Conservation (phyloP, 805 yeast genomes). For the Schizosaccharomyces octosporus region DNA sequence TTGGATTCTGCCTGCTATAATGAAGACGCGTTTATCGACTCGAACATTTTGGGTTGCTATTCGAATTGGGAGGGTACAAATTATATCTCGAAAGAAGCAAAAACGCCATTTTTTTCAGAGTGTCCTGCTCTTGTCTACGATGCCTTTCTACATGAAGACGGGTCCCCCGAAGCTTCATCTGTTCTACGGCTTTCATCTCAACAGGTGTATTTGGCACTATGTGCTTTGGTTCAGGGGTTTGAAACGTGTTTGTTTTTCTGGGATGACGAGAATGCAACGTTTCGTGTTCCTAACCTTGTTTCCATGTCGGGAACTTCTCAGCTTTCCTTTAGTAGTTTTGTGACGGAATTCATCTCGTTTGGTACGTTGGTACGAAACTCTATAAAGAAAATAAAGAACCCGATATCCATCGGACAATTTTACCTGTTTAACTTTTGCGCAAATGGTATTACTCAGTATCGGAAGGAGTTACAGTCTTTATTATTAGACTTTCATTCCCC, state of each 20-base stretch:
- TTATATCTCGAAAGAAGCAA: too few relatives aligned
- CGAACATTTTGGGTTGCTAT: too few relatives aligned
- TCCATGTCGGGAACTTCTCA: not conserved
- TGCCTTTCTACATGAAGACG: too few relatives aligned
- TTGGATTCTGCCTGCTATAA: too few relatives aligned
- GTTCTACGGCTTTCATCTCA: not conserved
- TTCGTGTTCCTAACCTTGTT: not conserved
- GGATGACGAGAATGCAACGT: not conserved
- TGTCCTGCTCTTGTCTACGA: too few relatives aligned
- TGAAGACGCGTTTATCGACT: too few relatives aligned
- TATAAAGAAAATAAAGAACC: not conserved
- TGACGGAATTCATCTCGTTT: not conserved
- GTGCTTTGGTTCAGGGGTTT: not conserved
- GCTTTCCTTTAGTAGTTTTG: not conserved
- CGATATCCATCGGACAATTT: not conserved
- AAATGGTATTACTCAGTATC: not conserved
- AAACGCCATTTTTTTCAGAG: too few relatives aligned
- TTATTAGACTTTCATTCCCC: not conserved
- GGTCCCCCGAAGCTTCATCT: not conserved
- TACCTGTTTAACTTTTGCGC: not conserved
- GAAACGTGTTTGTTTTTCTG: not conserved
- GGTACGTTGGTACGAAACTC: not conserved
- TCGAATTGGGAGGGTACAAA: too few relatives aligned
- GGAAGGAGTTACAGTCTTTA: not conserved
- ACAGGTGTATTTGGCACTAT: not conserved